Base-by-base conservation (phyloP, 345 rosid species). In the Abelmoschus esculentus region DNA sequence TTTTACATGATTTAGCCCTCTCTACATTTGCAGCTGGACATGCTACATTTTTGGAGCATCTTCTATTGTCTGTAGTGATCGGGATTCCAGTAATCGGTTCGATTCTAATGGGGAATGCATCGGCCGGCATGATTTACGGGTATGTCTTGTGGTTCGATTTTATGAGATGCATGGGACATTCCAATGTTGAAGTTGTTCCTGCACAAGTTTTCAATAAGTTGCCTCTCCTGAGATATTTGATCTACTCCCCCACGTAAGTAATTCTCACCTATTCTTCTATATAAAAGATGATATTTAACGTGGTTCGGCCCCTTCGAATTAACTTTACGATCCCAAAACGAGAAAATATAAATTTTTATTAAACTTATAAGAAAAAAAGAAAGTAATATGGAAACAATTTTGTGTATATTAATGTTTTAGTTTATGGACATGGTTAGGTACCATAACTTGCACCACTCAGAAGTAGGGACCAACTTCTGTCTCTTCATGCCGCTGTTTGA, bases 401-500 rank as follows among this genome's bases (percentile, higher is more conserved):
- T 46, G 14, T 19, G 3, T 32, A 22, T 22, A 22, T 22, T 22
- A 22, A 22, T 22, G 26, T 22, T 22, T 22, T 22, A 22, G 26
- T 22, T 22, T 22, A 22, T 0, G 26, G 26, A 22, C 26, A 22
- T 22, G 26, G 59, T 70, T 83, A 96, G 98, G 67, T 96, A 96
- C 74, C 97, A 96, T 73, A 84, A 78, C 77, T 78, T 92, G 61
- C 99, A 96, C 75, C 99, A 87, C 78, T 68, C 78, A 28, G 96
- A 90, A 10, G 83, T 72, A 87, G 83, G 71, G 71, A 83, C 96
- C 73, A 96, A 96, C 54, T 92, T 89, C 79, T 96, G 99, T 84
- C 89, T 96, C 44, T 90, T 92, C 73, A 96, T 96, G 98, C 99
- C 99, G 14, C 58, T 92, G 54, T 96, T 85, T 74, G 99, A 96